Evolutionary conservation across 805 yeast genomes (phyloP).

Genomic region (Candida glaebosa): DNA sequence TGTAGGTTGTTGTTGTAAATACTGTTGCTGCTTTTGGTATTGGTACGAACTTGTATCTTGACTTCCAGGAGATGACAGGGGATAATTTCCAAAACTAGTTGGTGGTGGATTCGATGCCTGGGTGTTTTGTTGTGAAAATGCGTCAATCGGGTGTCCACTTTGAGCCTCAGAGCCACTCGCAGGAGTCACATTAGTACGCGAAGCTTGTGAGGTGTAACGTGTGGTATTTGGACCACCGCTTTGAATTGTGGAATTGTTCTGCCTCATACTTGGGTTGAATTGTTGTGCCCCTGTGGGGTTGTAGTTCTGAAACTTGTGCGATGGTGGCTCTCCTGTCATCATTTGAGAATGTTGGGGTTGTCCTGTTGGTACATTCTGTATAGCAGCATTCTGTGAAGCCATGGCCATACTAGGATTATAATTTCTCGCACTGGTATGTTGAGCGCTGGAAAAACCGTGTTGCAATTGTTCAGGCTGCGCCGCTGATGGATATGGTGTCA

Average conservation of each 20-base stretch:
- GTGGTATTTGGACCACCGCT: background rate
- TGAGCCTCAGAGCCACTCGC: background rate
- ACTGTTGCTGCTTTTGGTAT: constrained; percentile 5
- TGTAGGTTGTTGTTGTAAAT: constrained; percentile 30
- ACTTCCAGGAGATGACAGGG: background rate
- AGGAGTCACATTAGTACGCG: background rate
- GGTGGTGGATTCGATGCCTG: background rate
- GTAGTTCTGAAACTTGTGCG: background rate
- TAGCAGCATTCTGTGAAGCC: background rate
- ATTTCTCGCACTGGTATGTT: background rate
- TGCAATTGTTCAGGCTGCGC: background rate
- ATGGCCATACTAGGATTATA: background rate
- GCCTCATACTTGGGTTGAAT: background rate
- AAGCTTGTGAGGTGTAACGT: background rate
- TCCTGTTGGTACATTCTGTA: background rate
- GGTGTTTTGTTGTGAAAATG: background rate
- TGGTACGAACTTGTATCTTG: background rate
- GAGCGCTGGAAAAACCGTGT: background rate
- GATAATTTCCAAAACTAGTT: constrained; percentile 1
- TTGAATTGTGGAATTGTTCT: background rate
- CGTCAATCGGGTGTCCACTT: background rate
- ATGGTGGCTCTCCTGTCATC: background rate
- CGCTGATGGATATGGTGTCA: constrained; percentile 12
- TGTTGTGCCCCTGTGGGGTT: background rate
- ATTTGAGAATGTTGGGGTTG: background rate